These are phyloP conservation scores for Antarctomyces pellizariae DNA, from an alignment of 495 filamentous ascomycete species.

Conservation along the genomic window DNA sequence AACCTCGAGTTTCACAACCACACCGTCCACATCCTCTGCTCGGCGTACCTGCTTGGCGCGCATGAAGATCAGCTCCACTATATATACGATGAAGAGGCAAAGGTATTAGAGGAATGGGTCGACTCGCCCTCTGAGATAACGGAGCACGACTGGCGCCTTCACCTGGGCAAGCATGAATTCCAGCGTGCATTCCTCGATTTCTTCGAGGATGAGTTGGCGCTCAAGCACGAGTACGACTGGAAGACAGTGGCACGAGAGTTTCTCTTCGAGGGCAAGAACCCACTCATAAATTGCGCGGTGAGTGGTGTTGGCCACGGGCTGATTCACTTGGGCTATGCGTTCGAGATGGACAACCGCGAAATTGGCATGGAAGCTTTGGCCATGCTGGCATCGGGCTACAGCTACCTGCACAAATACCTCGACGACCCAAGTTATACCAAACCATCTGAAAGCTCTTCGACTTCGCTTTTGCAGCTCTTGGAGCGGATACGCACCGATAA, in stretches of 20 bases:
- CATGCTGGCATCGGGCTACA: conserved; percentile 45
- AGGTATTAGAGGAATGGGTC: conserved; percentile 53
- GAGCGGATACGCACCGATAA: conserved; percentile 28
- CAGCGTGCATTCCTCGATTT: conserved; percentile 81
- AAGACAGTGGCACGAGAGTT: conserved; percentile 51
- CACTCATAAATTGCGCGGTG: conserved; percentile 56
- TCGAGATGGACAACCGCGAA: conserved; percentile 56
- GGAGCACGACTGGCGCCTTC: conserved; percentile 65
- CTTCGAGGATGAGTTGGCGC: conserved; percentile 68
- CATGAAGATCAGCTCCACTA: conserved; percentile 41
- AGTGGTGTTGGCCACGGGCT: conserved; percentile 66
- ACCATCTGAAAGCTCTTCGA: conserved; percentile 22
- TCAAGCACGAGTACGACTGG: conserved; percentile 61
- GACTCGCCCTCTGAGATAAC: conserved; percentile 69
- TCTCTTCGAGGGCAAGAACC: conserved; percentile 49
- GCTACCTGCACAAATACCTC: conserved; percentile 51
- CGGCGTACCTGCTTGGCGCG: conserved; percentile 67
- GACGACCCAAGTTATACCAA: conserved; percentile 46
- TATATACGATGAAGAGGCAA: conserved; percentile 56
- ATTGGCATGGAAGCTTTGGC: conserved; percentile 66
- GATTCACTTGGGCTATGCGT: conserved; percentile 77
- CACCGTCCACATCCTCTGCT: conserved; percentile 59
- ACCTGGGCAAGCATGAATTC: conserved; percentile 51
- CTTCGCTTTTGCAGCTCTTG: conserved; percentile 42
- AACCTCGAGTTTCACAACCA: conserved; percentile 70